phyloP scores from a whole-genome alignment of 2,329 filamentous ascomycete genomes.

The Trichoderma sp. region DNA sequence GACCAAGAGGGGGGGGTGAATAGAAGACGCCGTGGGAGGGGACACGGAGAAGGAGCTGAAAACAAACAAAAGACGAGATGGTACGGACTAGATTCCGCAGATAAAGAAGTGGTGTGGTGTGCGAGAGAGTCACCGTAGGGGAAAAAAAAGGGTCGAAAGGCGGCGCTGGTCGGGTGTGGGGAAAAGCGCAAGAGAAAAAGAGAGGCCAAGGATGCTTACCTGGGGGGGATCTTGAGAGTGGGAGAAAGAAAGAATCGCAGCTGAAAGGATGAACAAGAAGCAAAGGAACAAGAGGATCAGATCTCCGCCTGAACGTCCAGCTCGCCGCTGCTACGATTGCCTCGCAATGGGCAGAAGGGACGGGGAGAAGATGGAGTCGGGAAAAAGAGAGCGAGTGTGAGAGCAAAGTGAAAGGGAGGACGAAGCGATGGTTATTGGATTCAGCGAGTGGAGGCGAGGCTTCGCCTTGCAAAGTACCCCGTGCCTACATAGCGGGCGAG shows the following conservation, averaged over 20 bases:
- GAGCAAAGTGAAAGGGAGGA: conserved; percentile 28
- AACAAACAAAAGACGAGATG: conserved; percentile 11
- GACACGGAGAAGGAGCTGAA: not conserved
- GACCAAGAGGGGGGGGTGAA: conserved; percentile 6
- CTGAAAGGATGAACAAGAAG: conserved; percentile 27
- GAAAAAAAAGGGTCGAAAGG: conserved; percentile 22
- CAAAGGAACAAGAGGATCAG: conserved; percentile 28
- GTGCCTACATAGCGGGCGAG: not conserved
- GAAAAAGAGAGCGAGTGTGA: conserved; percentile 32
- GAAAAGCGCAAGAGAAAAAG: conserved; percentile 22
- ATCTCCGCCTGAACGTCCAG: conserved; percentile 40
- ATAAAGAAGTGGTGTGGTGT: conserved; percentile 3
- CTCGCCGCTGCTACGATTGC: conserved; percentile 43
- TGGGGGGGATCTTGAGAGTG: conserved; percentile 23
- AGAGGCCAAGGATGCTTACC: conserved; percentile 35
- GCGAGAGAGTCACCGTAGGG: conserved; percentile 12
- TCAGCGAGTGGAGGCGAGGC: conserved; percentile 40
- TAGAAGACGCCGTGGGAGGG: conserved; percentile 10
- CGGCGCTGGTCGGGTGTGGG: conserved; percentile 23
- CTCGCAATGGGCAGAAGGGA: conserved; percentile 43
- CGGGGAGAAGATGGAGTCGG: conserved; percentile 33
- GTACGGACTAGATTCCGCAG: not conserved
- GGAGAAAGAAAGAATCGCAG: not conserved
- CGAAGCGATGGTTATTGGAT: conserved; percentile 32
- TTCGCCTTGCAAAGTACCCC: conserved; percentile 42